Evolutionary conservation across 2,329 filamentous ascomycete genomes (phyloP).

Genomic region (Camillea tinctor): DNA sequence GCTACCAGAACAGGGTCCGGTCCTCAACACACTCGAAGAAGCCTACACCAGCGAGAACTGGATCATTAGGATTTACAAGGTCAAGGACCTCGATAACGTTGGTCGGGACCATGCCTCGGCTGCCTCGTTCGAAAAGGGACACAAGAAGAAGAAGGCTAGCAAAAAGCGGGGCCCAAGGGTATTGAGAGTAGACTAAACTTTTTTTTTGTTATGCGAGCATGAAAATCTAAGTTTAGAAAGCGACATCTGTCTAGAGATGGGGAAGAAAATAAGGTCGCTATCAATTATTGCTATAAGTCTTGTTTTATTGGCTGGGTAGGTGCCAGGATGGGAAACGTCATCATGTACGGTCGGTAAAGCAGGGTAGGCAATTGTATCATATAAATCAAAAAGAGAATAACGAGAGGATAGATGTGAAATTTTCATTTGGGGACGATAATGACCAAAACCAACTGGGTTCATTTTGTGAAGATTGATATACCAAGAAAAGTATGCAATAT

Average conservation of each 20-base stretch:
- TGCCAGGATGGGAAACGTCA: not conserved
- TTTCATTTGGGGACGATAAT: too few species aligned
- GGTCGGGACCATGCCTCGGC: conserved; percentile 77
- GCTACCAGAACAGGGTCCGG: conserved; percentile 80
- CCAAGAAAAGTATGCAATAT: too few species aligned
- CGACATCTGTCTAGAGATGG: not conserved
- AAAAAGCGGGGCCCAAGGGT: conserved; percentile 73
- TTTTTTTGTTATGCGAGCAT: not conserved
- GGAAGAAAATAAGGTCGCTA: not conserved
- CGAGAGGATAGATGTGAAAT: too few species aligned
- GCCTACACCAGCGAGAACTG: conserved; percentile 99
- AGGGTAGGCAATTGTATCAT: not conserved
- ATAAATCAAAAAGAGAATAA: not conserved
- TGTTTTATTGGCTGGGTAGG: conserved; percentile 3
- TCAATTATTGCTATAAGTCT: not conserved
- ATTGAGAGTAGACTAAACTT: conserved; percentile 66
- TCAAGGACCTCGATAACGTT: conserved; percentile 97
- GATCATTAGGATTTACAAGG: conserved; percentile 99
- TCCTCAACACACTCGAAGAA: conserved; percentile 88
- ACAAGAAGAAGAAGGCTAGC: conserved; percentile 76
- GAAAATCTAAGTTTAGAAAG: not conserved
- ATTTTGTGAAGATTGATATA: too few species aligned
- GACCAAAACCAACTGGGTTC: too few species aligned
- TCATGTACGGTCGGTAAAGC: conserved; percentile 5
- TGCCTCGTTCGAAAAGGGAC: conserved; percentile 71